These are phyloP conservation scores for Candida rishiriensis DNA, from an alignment of 805 yeast genomes.

Conservation along the genomic window DNA sequence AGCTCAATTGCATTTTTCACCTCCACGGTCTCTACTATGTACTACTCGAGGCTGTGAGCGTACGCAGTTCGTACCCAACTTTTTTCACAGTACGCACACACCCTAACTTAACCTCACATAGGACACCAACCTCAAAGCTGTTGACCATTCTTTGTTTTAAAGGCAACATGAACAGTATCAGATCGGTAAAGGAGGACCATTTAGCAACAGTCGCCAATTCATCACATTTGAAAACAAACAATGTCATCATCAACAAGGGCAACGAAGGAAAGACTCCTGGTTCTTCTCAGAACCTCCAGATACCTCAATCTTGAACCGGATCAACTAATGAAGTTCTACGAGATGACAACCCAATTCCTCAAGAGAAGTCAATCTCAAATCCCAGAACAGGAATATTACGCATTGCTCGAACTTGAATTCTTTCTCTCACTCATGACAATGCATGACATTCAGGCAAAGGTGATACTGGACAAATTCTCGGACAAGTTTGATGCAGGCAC, in stretches of 20 bases:
- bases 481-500: conserved; percentile 57
- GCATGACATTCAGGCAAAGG: conserved; percentile 68
- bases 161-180: no score
- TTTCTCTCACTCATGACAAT: conserved; percentile 56
- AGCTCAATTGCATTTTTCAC: no score
- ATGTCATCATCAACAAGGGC: conserved; percentile 3
- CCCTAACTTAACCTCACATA: no score
- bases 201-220: no score
- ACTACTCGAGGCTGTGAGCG: no score
- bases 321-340: conserved; percentile 35
- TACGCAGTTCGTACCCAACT: no score
- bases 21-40: no score
- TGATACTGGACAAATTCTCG: conserved; percentile 54
- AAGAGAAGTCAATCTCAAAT: conserved; percentile 20
- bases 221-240: not conserved
- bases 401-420: conserved; percentile 68
- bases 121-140: no score
- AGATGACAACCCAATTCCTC: conserved; percentile 36
- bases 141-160: no score
- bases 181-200: no score
- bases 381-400: conserved; percentile 44
- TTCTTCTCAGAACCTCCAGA: conserved; percentile 45
- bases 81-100: no score
- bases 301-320: conserved; percentile 47
- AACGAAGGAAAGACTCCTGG: conserved; percentile 43